phyloP scores from a whole-genome alignment of 192 early-diverging fungal genomes.

The Funneliformis mosseae region DNA sequence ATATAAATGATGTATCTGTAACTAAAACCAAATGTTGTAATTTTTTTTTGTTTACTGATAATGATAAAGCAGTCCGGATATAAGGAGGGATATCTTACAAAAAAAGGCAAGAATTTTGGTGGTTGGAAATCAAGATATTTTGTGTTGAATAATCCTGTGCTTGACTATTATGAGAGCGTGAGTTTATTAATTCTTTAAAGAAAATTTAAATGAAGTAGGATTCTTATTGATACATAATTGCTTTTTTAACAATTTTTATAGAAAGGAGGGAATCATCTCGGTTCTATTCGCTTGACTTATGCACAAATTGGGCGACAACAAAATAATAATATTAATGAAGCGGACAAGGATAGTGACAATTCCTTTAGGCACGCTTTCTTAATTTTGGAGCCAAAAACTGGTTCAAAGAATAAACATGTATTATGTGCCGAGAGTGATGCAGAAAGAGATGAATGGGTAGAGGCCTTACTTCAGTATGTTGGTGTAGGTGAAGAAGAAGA shows the following conservation, averaged over 20 bases:
- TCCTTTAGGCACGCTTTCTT: constrained; percentile 85
- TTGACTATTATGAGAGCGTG: constrained; percentile 85
- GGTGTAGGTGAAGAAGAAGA: constrained; percentile 40
- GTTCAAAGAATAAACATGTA: constrained; percentile 69
- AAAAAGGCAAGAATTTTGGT: constrained; percentile 96
- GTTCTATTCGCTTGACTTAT: constrained; percentile 74
- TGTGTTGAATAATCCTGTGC: constrained; percentile 61
- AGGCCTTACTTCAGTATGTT: constrained; percentile 58
- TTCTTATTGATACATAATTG: background rate
- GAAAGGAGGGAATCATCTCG: constrained; percentile 72
- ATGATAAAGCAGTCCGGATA: constrained; percentile 50
- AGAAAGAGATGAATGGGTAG: constrained; percentile 92
- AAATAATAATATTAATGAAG: constrained; percentile 28
- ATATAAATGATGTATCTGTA: background rate
- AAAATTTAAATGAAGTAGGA: background rate
- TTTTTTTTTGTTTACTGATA: constrained; percentile 27
- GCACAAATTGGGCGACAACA: constrained; percentile 72
- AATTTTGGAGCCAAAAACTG: constrained; percentile 76
- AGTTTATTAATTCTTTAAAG: constrained; percentile 25
- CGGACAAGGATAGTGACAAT: constrained; percentile 50
- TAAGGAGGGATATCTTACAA: constrained; percentile 88
- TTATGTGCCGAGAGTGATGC: constrained; percentile 87
- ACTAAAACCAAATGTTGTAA: background rate
- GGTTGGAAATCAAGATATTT: constrained; percentile 95
- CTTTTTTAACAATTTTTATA: constrained; percentile 40